Conservation (phyloP, 2,329 filamentous ascomycete species). For the Fusarium metavorans region DNA sequence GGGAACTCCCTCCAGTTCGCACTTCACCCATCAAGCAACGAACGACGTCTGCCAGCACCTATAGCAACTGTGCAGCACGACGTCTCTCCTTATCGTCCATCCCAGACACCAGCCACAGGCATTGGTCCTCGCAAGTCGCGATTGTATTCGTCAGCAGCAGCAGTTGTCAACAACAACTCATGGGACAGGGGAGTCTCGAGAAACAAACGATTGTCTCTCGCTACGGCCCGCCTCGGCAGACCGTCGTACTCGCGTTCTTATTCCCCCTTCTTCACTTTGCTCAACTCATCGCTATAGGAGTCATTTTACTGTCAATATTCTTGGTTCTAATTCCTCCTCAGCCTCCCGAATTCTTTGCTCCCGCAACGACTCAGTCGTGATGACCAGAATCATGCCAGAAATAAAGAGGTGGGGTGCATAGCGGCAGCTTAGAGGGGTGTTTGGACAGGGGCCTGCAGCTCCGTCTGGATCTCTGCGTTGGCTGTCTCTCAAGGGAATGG, state of each 20-base stretch:
- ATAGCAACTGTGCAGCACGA: not conserved
- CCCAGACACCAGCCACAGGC: conserved; percentile 25
- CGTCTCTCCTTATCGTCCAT: not conserved
- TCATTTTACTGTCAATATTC: not conserved
- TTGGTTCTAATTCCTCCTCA: conserved; percentile 4
- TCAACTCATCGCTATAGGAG: not conserved
- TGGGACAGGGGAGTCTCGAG: conserved; percentile 32
- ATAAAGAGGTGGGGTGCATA: conserved; percentile 26
- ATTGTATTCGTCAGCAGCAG: conserved; percentile 34
- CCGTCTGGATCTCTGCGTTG: conserved; percentile 21
- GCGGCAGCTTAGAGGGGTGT: conserved; percentile 14
- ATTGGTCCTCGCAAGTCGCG: conserved; percentile 9
- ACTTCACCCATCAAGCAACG: conserved; percentile 34
- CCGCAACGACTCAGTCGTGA: conserved; percentile 2
- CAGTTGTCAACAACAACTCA: conserved; percentile 12
- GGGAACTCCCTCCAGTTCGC: conserved; percentile 9
- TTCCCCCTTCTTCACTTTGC: conserved; percentile 3
- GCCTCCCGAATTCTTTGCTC: not conserved
- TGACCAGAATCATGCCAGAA: conserved; percentile 26
- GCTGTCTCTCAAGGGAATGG: conserved; percentile 25
- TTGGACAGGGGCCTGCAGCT: conserved; percentile 19
- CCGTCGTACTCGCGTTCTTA: conserved; percentile 10
- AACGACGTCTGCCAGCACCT: not conserved
- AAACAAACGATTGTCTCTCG: conserved; percentile 24
- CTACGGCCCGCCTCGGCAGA: conserved; percentile 31